These are phyloP conservation scores for Coemansia sp. DNA, from an alignment of 192 early-diverging fungal species.

Conservation along the genomic window DNA sequence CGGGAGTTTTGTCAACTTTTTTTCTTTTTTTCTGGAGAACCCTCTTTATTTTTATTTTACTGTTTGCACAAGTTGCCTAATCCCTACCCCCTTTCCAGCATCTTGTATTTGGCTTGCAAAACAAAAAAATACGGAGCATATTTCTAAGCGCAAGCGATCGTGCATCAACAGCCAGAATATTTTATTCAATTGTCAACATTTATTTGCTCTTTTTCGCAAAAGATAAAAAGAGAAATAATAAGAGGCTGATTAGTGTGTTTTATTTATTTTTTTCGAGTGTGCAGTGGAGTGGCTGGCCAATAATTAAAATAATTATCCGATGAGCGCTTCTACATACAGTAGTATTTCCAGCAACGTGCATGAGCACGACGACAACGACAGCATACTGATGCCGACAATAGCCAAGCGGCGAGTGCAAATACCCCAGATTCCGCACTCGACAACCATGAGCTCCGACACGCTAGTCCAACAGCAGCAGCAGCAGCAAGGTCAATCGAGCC, in stretches of 20 bases:
- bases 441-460: constrained; percentile 20
- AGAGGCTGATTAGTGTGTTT: too few species aligned
- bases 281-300: constrained; percentile 3
- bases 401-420: constrained; percentile 42
- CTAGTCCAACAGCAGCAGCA: constrained; percentile 13
- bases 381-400: constrained; percentile 16
- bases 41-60: background rate
- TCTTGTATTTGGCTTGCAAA: too few species aligned
- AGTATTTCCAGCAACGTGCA: constrained; percentile 8
- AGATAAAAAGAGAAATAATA: too few species aligned
- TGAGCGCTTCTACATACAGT: constrained; percentile 13
- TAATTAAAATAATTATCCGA: background rate
- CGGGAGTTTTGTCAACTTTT: too few species aligned
- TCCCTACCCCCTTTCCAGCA: too few species aligned
- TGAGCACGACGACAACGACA: constrained; percentile 27
- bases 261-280: background rate
- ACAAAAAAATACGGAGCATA: background rate
- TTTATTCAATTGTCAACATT: background rate
- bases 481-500: constrained; percentile 4
- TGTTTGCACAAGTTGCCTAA: background rate
- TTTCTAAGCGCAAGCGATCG: background rate
- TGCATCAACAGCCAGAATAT: background rate
- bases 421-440: constrained; percentile 43
- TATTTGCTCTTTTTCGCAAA: background rate
- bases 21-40: background rate